These are phyloP conservation scores for Tulasnella sp. DNA, from an alignment of 768 basidiomycete genomes.

Conservation along the genomic window DNA sequence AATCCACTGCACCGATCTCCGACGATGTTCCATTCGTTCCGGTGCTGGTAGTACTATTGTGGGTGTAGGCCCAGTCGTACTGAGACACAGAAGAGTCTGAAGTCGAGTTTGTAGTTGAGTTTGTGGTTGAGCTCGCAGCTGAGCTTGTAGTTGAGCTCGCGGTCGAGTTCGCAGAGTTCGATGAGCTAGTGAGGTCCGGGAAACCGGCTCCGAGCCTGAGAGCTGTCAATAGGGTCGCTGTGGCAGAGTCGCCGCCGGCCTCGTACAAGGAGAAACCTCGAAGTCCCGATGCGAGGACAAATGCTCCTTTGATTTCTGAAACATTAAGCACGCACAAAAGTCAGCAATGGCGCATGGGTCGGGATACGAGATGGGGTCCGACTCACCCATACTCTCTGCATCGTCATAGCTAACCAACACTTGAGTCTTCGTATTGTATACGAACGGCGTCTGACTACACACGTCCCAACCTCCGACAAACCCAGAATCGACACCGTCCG, in stretches of 20 bases:
- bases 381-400: slow-evolving; percentile 11
- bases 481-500: background rate
- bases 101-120: too few species aligned
- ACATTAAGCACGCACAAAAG: background rate
- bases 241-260: slow-evolving; percentile 4
- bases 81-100: too few species aligned
- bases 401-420: slow-evolving; percentile 10
- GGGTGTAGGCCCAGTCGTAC: too few species aligned
- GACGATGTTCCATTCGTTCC: too few species aligned
- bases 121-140: too few species aligned
- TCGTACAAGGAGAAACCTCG: slow-evolving; percentile 12
- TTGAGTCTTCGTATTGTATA: slow-evolving; percentile 1
- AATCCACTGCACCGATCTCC: too few species aligned
- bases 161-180: too few species aligned
- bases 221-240: slow-evolving; percentile 6
- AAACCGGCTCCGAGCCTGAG: slow-evolving; percentile 12
- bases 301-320: slow-evolving; percentile 5
- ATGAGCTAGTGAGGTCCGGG: background rate
- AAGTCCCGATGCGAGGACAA: slow-evolving; percentile 6
- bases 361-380: background rate
- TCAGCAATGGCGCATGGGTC: background rate
- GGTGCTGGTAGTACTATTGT: too few species aligned
- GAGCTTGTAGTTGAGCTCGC: too few species aligned
- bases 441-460: slow-evolving; percentile 10
- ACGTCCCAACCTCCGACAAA: slow-evolving; percentile 8